These are phyloP conservation scores for Westerdykella ornata DNA, from an alignment of 2,329 filamentous ascomycete genomes.

Conservation along the genomic window DNA sequence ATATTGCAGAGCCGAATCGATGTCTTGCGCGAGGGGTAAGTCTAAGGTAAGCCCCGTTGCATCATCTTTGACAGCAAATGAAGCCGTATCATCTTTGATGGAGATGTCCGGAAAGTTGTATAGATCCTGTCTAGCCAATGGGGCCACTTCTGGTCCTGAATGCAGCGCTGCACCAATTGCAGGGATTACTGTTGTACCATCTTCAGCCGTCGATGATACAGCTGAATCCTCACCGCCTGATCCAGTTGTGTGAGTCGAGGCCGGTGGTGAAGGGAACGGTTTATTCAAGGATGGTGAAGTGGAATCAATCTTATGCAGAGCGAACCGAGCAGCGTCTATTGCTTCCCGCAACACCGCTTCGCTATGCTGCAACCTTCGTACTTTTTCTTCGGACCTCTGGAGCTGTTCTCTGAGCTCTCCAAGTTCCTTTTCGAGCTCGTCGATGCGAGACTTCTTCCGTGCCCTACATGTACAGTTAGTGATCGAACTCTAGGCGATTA, in stretches of 20 bases:
- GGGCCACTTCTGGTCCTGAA: neutral
- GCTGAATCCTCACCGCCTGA: neutral
- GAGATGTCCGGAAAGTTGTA: neutral
- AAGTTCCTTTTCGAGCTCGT: constrained; percentile 8
- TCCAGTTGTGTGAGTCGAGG: neutral
- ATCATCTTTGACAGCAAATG: constrained; percentile 2
- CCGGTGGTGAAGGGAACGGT: neutral
- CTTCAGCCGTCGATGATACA: too few species aligned
- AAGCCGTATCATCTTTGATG: neutral
- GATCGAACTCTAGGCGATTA: neutral
- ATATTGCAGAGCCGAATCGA: constrained; percentile 3
- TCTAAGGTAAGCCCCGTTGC: constrained; percentile 4
- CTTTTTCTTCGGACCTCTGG: constrained; percentile 4
- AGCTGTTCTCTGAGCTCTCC: constrained; percentile 2
- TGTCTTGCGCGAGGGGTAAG: constrained; percentile 1
- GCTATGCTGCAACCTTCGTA: constrained; percentile 2
- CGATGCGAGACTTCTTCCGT: constrained; percentile 3
- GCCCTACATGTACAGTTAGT: neutral
- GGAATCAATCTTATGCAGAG: constrained; percentile 4
- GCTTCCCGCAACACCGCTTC: constrained; percentile 5
- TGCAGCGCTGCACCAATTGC: too few species aligned
- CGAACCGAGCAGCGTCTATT: constrained; percentile 5
- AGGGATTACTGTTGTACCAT: too few species aligned
- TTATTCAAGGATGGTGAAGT: neutral
- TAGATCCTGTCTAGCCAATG: neutral